Evolutionary conservation across 768 basidiomycete genomes (phyloP), one percentile per base, ranked within the genome.

Genomic region (Gelatoporia subvermispora): DNA sequence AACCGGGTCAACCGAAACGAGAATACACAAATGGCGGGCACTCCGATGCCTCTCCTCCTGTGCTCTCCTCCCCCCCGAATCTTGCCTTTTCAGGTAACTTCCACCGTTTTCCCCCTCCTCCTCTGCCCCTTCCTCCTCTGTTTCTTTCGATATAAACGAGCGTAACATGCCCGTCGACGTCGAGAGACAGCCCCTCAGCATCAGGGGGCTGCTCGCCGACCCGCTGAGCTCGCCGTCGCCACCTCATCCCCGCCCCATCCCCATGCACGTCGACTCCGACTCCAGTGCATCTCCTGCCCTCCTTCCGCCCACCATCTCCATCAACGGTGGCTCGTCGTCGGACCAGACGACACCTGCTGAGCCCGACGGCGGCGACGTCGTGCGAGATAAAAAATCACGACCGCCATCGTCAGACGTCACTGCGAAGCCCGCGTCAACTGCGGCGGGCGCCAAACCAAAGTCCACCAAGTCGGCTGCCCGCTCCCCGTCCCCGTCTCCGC

Each of bases 401-500:
- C 57, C 57, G 28, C 52, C 62, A 36, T 55, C 58, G 40, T 57
- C 60, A 42, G 52, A 44, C 45, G 54, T 52, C 36, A 44, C 62
- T 43, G 51, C 64, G 22, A 52, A 60, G 18, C 55, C 65, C 45
- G 65, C 71, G 22, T 51, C 47, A 46, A 13, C 43, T 36, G 57
- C 61, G 13, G 36, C 56, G 25, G 55, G 61, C 50, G 60, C 59
- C 25, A 81, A 82, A 60, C 77, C 82, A 50, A 82, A 77, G 61
- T 75, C 76, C 8, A 62, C 73, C 41, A 75, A 72, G 62, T 58
- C 64, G 44, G 67, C 68, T 41, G 69, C 68, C 35, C 78, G 71
- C 45, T 74, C 72, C 31, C 79, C 73, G 8, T 81, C 84, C 0
- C 82, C 84, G 9, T 77, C 82, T 3, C 80, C 82, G 4, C 74